Evolutionary conservation across 768 basidiomycete genomes (phyloP), one percentile per base, ranked within the genome.

Genomic region (Russula sp.): DNA sequence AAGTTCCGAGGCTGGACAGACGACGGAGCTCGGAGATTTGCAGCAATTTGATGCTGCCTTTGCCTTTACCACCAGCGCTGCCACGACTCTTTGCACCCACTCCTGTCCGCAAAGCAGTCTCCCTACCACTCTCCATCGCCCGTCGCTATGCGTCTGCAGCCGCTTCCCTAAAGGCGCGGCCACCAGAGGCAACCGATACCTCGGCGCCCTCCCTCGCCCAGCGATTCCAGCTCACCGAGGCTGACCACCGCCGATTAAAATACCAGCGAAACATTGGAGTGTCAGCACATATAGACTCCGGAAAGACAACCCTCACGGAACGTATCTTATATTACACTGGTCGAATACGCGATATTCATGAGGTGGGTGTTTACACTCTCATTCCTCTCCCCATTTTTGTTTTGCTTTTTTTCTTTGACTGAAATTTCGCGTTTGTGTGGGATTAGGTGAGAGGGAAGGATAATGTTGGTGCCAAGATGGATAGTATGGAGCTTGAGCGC

Each of bases 401-500:
- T 29, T 29, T 29, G 7, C 25, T 56, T 20, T n/a, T n/a, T n/a
- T n/a, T n/a, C n/a, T n/a, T n/a, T n/a, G n/a, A n/a, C n/a, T 36
- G 18, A 1, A 5, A 1, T 34, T n/a, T 2, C 1, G 16, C 16
- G 29, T 54, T 6, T 11, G 10, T 62, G 20, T n/a, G 35, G 43
- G 29, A 6, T 18, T 68, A 92, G 90, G 92, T 96, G 63, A 82
- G 97, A 63, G 97, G 97, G 47, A 83, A 90, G 57, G 97, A 99
- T 73, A 86, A 87, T 34, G 94, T 98, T 20, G 97, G 97, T 56
- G 97, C 97, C 8, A 99, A 99, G 79, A 99, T 99, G 97, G 97
- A 99, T 74, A 92, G 88, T 68, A 99, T 99, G 97, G 97, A 99
- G 65, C 79, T 99, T 5, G 97, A 99, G 73, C 81, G 96, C 50